Conservation (phyloP, 306 rosid genomes). For the Lotus japonicus region DNA sequence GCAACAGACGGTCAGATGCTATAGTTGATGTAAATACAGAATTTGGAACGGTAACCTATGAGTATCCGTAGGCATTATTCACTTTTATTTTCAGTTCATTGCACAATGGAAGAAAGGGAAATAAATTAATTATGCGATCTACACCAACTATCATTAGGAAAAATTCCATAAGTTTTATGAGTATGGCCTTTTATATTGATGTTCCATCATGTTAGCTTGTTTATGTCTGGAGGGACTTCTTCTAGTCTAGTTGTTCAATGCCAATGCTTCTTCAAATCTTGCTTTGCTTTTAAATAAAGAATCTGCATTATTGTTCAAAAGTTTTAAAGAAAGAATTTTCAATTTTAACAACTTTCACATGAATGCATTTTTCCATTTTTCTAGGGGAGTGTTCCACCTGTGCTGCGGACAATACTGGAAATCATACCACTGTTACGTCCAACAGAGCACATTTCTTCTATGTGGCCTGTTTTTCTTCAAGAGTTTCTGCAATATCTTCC, state of each 20-base stretch:
- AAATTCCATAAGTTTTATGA: not conserved
- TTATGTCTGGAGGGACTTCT: not conserved
- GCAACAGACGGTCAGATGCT: not conserved
- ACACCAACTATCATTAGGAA: not conserved
- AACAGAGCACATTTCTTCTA: constrained; percentile 58
- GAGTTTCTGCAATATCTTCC: constrained; percentile 80
- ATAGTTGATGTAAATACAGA: not conserved
- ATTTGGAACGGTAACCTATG: not conserved
- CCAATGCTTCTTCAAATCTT: not conserved
- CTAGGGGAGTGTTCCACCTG: constrained; percentile 86
- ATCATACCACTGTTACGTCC: constrained; percentile 76
- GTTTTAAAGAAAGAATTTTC: too few species aligned
- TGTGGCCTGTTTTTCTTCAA: constrained; percentile 86
- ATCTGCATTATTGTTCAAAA: not conserved
- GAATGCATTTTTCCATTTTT: constrained; percentile 13
- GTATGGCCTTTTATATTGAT: not conserved
- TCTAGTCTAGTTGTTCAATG: not conserved
- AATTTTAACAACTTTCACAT: not conserved
- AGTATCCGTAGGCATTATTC: not conserved
- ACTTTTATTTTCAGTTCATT: constrained; percentile 12
- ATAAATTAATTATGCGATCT: not conserved
- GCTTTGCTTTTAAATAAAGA: constrained; percentile 6
- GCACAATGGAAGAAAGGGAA: not conserved
- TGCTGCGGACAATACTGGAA: constrained; percentile 74
- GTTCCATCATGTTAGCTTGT: not conserved